Evolutionary conservation across 2,329 filamentous ascomycete species (phyloP), one percentile per base, ranked within the genome.

Genomic region (Aureobasidium lini): DNA sequence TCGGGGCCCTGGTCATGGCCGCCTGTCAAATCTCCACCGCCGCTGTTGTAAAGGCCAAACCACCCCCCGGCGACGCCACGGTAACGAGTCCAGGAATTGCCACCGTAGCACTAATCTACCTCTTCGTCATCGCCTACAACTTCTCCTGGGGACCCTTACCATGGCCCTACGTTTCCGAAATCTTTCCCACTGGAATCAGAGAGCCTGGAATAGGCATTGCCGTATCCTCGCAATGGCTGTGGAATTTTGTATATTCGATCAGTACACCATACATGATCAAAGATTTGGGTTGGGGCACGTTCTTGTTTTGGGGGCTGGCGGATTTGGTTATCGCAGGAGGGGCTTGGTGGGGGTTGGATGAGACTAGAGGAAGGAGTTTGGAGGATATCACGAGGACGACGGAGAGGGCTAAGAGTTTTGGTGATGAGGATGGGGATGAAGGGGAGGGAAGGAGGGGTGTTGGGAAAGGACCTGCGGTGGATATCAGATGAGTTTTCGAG

Each of bases 61-160:
- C 69, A 2, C 58, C 66, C 2, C 66, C 66, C 0, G 66, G 62
- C 4, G 59, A 62, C 13, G 66, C 64, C 13, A 62, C 67, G 31
- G 66, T 72, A 18, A 69, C 69, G 1, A 58, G 60, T n/a, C 61
- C 75, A 1, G 78, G 76, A 0, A 78, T 81, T 34, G 75, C 75
- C 2, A 83, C 79, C 0, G 72, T 84, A 1, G 75, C 76, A 0
- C 69, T 84, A 11, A 82, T 83, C 57, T 83, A 83, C 65, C 70
- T 83, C 4, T 79, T 79, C 61, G 79, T 83, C 29, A 76, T 82
- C 67, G 75, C 73, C 3, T 83, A 80, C 64, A 78, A 79, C 36
- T 76, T 79, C 40, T 77, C 74, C 0, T 82, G 78, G 79, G 79
- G 79, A 1, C 76, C 1, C 70, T 78, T 3, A 71, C 75, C 34